phyloP scores from a whole-genome alignment of 345 rosid species.

The Iberis pinnata region DNA sequence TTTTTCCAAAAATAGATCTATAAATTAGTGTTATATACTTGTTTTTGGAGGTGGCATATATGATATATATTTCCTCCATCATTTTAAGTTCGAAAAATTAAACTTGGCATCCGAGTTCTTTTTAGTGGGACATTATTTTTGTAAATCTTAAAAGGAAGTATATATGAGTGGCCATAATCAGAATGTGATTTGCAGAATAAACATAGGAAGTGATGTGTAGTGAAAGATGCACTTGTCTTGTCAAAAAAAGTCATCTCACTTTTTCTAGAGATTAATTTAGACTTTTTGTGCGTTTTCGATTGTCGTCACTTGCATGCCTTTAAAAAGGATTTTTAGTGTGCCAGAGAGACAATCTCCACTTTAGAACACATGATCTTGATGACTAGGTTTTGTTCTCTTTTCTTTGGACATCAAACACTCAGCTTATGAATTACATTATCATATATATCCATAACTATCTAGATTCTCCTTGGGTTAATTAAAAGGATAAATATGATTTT shows the following conservation, averaged over 20 bases:
- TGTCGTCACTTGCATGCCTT: constrained; percentile 32
- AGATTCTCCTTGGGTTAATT: constrained; percentile 17
- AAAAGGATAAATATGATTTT: no score
- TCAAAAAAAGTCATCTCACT: constrained; percentile 9
- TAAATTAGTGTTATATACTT: no score
- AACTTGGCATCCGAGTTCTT: neutral
- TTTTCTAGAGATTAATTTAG: constrained; percentile 3
- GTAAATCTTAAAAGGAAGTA: neutral
- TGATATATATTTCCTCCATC: no score
- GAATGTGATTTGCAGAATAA: constrained; percentile 21
- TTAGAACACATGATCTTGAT: constrained; percentile 28
- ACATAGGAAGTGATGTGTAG: no score
- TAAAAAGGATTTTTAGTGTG: constrained; percentile 10
- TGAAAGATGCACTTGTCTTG: constrained; percentile 27
- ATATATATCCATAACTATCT: neutral
- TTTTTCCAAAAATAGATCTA: no score
- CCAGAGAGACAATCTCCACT: constrained; percentile 27
- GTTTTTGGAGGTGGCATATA: no score
- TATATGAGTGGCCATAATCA: constrained; percentile 5
- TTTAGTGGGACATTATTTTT: neutral
- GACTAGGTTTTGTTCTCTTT: constrained; percentile 32
- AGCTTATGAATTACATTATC: constrained; percentile 8
- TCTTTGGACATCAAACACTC: constrained; percentile 28
- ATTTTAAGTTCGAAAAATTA: no score
- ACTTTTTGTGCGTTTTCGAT: constrained; percentile 11